Evolutionary conservation across 2,329 filamentous ascomycete genomes (phyloP).

Genomic region (Neonectria ditissima): DNA sequence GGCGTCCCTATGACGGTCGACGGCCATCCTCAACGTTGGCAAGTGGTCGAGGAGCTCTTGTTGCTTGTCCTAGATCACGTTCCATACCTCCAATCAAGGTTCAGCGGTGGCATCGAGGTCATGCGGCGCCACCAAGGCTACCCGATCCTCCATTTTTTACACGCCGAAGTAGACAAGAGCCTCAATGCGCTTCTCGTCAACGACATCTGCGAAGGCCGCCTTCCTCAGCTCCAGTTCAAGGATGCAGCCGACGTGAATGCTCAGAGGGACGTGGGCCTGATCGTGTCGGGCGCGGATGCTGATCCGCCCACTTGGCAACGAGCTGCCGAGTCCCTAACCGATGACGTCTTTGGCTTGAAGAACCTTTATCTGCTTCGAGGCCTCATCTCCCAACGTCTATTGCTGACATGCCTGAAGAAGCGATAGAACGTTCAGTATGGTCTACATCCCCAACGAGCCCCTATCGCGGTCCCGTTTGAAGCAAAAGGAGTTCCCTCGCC

Average conservation of each 20-base stretch:
- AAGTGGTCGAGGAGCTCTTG: conserved; percentile 56
- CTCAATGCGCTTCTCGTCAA: conserved; percentile 54
- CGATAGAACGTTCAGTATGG: conserved; percentile 76
- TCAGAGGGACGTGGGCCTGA: background rate
- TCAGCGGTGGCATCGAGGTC: conserved; percentile 61
- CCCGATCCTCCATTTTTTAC: conserved; percentile 68
- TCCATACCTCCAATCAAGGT: conserved; percentile 50
- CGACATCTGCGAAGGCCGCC: conserved; percentile 53
- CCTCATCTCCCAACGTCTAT: conserved; percentile 67
- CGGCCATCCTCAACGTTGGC: conserved; percentile 66
- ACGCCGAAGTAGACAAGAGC: conserved; percentile 58
- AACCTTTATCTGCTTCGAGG: conserved; percentile 69
- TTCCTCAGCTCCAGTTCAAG: conserved; percentile 30
- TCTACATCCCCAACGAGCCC: conserved; percentile 63
- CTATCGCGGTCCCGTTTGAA: conserved; percentile 74
- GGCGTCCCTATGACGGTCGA: conserved; percentile 63
- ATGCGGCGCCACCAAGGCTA: conserved; percentile 57
- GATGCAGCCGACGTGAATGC: background rate
- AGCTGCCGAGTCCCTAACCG: conserved; percentile 40
- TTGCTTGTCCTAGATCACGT: conserved; percentile 55
- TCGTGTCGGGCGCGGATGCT: conserved; percentile 12
- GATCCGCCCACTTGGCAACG: background rate
- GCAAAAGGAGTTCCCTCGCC: conserved; percentile 74
- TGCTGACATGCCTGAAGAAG: conserved; percentile 70
- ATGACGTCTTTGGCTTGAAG: conserved; percentile 49